Evolutionary conservation across 2,329 filamentous ascomycete species (phyloP), one percentile per base, ranked within the genome.

Genomic region (Trichoderma semiorbis): DNA sequence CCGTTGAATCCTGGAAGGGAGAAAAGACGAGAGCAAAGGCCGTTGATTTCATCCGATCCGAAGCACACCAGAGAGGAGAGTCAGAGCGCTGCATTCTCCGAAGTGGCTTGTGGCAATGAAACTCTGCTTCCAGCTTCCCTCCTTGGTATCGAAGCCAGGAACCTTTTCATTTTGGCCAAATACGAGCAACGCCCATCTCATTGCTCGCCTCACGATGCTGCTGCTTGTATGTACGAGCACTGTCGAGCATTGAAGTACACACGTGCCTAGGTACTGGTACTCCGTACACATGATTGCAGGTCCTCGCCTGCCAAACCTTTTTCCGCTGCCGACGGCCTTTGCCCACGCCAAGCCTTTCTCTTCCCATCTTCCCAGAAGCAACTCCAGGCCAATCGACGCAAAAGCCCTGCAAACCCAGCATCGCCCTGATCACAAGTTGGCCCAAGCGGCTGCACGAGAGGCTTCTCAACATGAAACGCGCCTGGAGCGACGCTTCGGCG

Each of bases 391-490:
- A 70, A 64, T 64, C 55, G 39, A 61, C 43, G 62, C 26, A 24
- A 50, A 21, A 53, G 55, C 39, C 63, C 60, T 64, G 53, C n/a
- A 39, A 55, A 55, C 63, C 26, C 39, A 24, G 69, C 24, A 16
- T 39, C 26, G 53, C 61, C 64, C n/a, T 62, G 64, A 21, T 53
- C 64, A 58, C 32, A 39, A 4, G 3, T 39, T 63, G 62, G 55
- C 26, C 63, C 62, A 43, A 61, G 69, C 69, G 60, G 63, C 55
- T 61, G 61, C 64, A 68, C 63, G 61, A 72, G 65, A 68, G 68
- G 75, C 79, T 80, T 80, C 78, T 81, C 78, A 82, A 80, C 76
- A 74, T 85, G 85, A 86, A 86, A 86, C 85, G 77, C 78, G 81
- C 81, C 83, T 85, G 84, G 82, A 78, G 83, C 83, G 83, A 60